Evolutionary conservation across 352 stramenopile genomes (phyloP).

Genomic region (Halophytophthora polymorphica): DNA sequence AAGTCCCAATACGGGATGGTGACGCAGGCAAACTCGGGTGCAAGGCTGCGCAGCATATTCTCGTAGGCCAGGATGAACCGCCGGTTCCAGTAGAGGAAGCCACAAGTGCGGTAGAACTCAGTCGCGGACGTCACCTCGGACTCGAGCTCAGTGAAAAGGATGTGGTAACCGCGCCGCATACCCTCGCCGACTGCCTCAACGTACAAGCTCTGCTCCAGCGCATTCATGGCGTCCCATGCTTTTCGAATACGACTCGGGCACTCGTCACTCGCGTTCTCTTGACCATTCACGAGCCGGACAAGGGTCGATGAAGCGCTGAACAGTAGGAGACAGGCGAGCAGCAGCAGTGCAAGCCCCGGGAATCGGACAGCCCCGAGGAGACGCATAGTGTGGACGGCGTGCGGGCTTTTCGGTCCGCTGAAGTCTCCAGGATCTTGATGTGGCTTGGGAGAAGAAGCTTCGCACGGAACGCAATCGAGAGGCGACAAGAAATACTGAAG

Average conservation of each 20-base stretch:
- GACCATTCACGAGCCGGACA: conserved; percentile 1
- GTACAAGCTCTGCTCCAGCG: conserved; percentile 29
- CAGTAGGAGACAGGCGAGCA: conserved; percentile 11
- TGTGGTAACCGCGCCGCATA: conserved; percentile 34
- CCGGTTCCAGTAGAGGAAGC: conserved; percentile 52
- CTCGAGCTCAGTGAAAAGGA: conserved; percentile 34
- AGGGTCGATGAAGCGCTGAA: conserved; percentile 7
- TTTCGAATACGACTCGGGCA: conserved; percentile 21
- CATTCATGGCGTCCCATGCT: conserved; percentile 26
- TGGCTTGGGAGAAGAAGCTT: background rate
- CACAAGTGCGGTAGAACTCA: conserved; percentile 39
- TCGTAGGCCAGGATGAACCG: conserved; percentile 48
- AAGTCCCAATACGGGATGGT: conserved; percentile 64
- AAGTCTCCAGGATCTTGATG: background rate
- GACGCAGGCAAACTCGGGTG: conserved; percentile 26
- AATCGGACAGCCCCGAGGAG: background rate
- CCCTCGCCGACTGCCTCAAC: conserved; percentile 24
- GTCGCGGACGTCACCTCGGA: conserved; percentile 22
- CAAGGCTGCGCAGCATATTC: conserved; percentile 51
- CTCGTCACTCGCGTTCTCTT: background rate
- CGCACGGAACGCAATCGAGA: background rate
- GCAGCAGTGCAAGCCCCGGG: conserved; percentile 4
- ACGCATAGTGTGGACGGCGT: conserved; percentile 5
- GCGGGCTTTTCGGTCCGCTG: too few species aligned
- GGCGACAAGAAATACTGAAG: too few species aligned